A percentile compares a stretch with the other conserved stretches of the same genome.
These are phyloP conservation scores for Coemansia interrupta DNA, from an alignment of 192 early-diverging fungal species.

Conservation along the genomic window DNA sequence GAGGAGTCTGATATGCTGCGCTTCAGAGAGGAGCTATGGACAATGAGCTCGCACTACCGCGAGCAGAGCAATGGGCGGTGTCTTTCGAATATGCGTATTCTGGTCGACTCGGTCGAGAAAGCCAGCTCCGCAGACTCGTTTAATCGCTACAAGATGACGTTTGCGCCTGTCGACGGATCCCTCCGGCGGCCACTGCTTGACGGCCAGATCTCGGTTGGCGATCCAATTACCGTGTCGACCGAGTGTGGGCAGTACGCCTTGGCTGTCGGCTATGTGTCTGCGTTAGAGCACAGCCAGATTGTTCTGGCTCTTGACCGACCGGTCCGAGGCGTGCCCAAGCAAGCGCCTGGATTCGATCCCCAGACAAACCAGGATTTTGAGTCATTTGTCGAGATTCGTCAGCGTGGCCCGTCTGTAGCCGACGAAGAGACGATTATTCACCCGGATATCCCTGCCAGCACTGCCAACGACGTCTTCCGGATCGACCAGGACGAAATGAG, in stretches of 20 bases:
- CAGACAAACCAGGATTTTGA: slow-evolving; percentile 58
- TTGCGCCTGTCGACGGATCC: slow-evolving; percentile 9
- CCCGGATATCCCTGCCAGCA: slow-evolving; percentile 27
- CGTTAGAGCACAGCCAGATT: slow-evolving; percentile 51
- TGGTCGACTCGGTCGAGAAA: slow-evolving; percentile 25
- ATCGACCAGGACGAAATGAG: slow-evolving; percentile 85
- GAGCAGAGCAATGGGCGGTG: slow-evolving; percentile 53
- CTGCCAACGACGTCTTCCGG: slow-evolving; percentile 48
- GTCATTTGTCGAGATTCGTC: slow-evolving; percentile 38
- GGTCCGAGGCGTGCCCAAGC: slow-evolving; percentile 63
- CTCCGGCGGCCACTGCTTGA: slow-evolving; percentile 27
- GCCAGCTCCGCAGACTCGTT: slow-evolving; percentile 25
- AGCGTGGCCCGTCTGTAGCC: slow-evolving; percentile 5
- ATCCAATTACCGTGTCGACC: slow-evolving; percentile 79
- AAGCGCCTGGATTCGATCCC: slow-evolving; percentile 54
- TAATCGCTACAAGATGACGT: slow-evolving; percentile 34
- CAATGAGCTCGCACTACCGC: slow-evolving; percentile 50
- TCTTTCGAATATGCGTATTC: slow-evolving; percentile 35
- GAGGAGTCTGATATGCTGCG: slow-evolving; percentile 70
- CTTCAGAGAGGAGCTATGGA: slow-evolving; percentile 70
- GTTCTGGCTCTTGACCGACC: slow-evolving; percentile 61
- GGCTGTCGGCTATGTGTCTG: slow-evolving; percentile 69
- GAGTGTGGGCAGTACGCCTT: slow-evolving; percentile 70
- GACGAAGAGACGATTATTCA: slow-evolving; percentile 26
- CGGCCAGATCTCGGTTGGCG: slow-evolving; percentile 57